A percentile compares a stretch with the other conserved stretches of the same genome.
phyloP scores from a whole-genome alignment of 2,329 filamentous ascomycete genomes.

The Catunica adiposa region DNA sequence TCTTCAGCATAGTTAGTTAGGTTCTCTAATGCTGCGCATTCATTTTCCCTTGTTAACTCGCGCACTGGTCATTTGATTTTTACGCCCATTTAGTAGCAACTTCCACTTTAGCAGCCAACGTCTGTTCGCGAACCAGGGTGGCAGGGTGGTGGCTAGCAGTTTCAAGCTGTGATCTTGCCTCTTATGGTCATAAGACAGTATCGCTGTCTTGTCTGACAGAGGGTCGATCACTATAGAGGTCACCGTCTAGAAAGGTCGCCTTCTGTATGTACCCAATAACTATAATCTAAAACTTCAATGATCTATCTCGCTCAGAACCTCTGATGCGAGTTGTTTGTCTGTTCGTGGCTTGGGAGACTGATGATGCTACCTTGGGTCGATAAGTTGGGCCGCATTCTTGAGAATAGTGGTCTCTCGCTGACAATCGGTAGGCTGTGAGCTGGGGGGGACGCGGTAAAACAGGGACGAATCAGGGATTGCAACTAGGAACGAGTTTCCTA shows the following conservation, averaged over 20 bases:
- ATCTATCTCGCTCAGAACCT: background rate
- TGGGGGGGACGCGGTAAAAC: background rate
- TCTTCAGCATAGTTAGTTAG: background rate
- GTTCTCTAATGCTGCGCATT: background rate
- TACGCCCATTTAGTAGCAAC: background rate
- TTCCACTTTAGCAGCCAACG: background rate
- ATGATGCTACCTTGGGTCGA: background rate
- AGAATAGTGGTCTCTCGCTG: background rate
- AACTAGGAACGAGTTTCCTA: slow-evolving; percentile 1
- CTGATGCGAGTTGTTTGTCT: background rate
- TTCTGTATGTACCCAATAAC: too few species aligned
- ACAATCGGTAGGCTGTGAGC: too few species aligned
- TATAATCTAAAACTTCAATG: too few species aligned
- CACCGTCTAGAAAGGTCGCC: too few species aligned
- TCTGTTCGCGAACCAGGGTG: background rate
- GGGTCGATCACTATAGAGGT: too few species aligned
- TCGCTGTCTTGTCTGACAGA: too few species aligned
- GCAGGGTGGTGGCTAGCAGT: background rate
- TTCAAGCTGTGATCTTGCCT: too few species aligned
- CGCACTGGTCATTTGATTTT: background rate
- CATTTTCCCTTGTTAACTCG: background rate
- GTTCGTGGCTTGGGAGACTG: background rate
- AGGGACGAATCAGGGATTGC: background rate
- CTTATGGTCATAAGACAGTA: too few species aligned
- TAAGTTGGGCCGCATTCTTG: background rate